A percentile compares a stretch with the other conserved stretches of the same genome.
Conservation (phyloP, 305 asterid genomes). For the Fraxinus velutina region DNA sequence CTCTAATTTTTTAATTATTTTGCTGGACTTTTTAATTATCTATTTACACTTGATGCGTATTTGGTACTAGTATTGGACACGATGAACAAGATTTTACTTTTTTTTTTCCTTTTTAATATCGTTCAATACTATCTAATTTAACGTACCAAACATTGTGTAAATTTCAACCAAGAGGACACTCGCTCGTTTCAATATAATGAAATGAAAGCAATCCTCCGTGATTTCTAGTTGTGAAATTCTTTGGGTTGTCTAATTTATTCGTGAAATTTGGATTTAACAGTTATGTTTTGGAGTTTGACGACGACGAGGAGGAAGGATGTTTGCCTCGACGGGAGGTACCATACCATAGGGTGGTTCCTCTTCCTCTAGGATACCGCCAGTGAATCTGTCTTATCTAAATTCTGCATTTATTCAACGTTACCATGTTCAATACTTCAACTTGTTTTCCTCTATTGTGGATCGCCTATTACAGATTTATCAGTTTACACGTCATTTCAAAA, state of each 20-base stretch:
- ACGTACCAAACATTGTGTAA: not conserved
- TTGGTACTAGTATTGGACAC: not conserved
- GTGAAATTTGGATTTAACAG: conserved; percentile 37
- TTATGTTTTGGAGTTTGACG: conserved; percentile 83
- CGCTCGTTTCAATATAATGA: not conserved
- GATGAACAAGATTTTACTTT: not conserved
- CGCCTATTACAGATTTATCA: not conserved
- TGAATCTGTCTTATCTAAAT: conserved; percentile 29
- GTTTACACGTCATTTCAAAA: not conserved
- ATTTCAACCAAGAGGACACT: not conserved
- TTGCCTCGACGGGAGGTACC: conserved; percentile 79
- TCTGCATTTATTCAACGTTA: not conserved
- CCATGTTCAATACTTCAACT: not conserved
- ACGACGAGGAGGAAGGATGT: conserved; percentile 94
- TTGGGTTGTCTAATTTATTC: conserved; percentile 11
- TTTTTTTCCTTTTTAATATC: not conserved
- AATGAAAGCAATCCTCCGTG: not conserved
- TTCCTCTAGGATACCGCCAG: conserved; percentile 80
- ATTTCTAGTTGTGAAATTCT: not conserved
- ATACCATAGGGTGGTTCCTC: conserved; percentile 84
- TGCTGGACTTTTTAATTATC: not conserved
- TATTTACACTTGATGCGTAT: not conserved
- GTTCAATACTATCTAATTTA: not conserved
- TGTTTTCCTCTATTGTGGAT: not conserved
- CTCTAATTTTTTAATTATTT: conserved; percentile 7